Conservation (phyloP, 2,329 filamentous ascomycete genomes). For the Dendrostoma leiphaemia region DNA sequence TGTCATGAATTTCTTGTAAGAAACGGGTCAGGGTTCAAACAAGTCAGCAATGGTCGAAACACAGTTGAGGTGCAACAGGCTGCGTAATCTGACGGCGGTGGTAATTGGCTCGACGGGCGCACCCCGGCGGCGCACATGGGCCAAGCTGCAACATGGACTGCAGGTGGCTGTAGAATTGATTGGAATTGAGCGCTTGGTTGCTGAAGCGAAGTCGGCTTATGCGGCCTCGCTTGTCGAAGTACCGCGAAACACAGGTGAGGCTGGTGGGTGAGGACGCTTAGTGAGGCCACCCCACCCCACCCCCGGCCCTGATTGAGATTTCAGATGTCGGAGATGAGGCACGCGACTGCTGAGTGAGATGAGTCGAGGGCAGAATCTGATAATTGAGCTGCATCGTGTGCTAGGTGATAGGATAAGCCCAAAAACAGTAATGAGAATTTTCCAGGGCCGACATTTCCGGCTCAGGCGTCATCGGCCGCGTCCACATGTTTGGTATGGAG, state of each 20-base stretch:
- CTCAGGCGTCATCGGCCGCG: not conserved
- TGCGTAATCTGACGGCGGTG: not conserved
- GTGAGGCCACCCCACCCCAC: not conserved
- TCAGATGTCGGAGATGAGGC: not conserved
- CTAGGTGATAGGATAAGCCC: not conserved
- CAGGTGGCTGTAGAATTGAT: not conserved
- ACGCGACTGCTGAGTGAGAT: not conserved
- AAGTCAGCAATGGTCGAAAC: constrained; percentile 1
- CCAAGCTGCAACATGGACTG: not conserved
- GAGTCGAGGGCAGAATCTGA: not conserved
- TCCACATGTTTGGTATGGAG: constrained; percentile 14
- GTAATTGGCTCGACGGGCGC: not conserved
- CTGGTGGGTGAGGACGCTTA: not conserved
- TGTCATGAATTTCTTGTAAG: not conserved
- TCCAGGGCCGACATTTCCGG: too few relatives aligned
- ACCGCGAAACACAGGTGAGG: not conserved
- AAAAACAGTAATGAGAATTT: too few relatives aligned
- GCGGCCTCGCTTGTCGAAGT: not conserved
- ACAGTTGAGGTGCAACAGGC: not conserved
- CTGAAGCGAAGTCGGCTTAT: not conserved
- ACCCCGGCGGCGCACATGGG: not conserved
- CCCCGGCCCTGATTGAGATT: not conserved
- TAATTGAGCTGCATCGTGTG: not conserved
- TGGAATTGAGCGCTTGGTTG: not conserved
- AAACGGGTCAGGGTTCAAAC: not conserved